Evolutionary conservation across 192 early-diverging fungal genomes (phyloP).

Genomic region (Coemansia furcata): DNA sequence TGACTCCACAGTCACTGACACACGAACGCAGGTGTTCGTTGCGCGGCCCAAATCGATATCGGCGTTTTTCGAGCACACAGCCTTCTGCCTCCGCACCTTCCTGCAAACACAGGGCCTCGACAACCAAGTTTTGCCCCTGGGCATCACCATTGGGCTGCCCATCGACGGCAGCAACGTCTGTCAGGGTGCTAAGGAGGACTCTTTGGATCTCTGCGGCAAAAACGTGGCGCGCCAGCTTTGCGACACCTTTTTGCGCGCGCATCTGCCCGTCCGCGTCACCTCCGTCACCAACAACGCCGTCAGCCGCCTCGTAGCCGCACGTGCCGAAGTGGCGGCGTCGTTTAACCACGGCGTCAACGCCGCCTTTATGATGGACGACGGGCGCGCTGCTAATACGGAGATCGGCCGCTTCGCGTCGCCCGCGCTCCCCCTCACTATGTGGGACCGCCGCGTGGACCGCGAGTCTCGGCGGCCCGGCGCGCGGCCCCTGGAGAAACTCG

Average conservation of each 20-base stretch:
- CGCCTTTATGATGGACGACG: slow-evolving; percentile 67
- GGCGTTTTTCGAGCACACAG: slow-evolving; percentile 74
- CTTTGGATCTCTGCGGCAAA: slow-evolving; percentile 59
- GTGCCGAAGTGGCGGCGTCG: slow-evolving; percentile 78
- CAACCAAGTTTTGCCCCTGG: slow-evolving; percentile 38
- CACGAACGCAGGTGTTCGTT: slow-evolving; percentile 60
- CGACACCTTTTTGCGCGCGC: slow-evolving; percentile 64
- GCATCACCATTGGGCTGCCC: slow-evolving; percentile 93
- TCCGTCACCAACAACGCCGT: slow-evolving; percentile 96
- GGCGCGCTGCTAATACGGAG: slow-evolving; percentile 82
- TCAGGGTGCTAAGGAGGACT: slow-evolving; percentile 50
- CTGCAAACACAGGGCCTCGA: slow-evolving; percentile 37
- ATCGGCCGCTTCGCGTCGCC: slow-evolving; percentile 76
- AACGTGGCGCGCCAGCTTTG: slow-evolving; percentile 75
- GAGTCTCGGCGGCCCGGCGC: slow-evolving; percentile 69
- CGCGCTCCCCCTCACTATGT: slow-evolving; percentile 75
- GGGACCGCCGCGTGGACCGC: slow-evolving; percentile 79
- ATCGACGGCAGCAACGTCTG: slow-evolving; percentile 55
- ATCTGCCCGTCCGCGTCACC: slow-evolving; percentile 73
- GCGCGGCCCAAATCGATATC: slow-evolving; percentile 33
- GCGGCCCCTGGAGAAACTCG: slow-evolving; percentile 88
- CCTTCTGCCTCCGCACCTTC: slow-evolving; percentile 78
- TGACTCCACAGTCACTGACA: slow-evolving; percentile 55
- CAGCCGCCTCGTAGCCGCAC: slow-evolving; percentile 81
- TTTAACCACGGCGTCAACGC: slow-evolving; percentile 92